Percentiles rank a stretch among this genome's conserved stretches.
phyloP scores from a whole-genome alignment of 2,329 filamentous ascomycete genomes.

The Aureobasidium melanogenum region DNA sequence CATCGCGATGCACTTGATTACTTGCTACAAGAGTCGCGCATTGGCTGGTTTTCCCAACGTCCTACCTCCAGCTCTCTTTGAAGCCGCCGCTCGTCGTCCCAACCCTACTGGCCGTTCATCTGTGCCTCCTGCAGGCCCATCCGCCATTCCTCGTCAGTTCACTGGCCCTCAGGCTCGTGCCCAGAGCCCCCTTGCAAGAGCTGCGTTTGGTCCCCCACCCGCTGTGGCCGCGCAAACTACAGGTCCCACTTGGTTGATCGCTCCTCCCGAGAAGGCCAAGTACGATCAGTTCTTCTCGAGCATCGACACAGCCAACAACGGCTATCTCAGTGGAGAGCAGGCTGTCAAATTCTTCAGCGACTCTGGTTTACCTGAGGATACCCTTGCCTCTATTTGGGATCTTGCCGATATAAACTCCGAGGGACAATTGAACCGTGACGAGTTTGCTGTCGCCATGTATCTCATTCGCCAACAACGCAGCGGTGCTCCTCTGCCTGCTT shows the following conservation, averaged over 20 bases:
- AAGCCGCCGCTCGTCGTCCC: constrained; percentile 69
- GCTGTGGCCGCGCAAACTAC: constrained; percentile 45
- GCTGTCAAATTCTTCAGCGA: constrained; percentile 91
- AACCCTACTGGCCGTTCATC: constrained; percentile 37
- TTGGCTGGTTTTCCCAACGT: constrained; percentile 71
- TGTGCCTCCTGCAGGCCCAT: constrained; percentile 42
- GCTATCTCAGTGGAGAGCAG: constrained; percentile 86
- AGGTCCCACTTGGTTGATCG: constrained; percentile 71
- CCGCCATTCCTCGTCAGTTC: constrained; percentile 73
- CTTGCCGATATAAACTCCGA: constrained; percentile 88
- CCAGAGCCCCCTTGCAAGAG: constrained; percentile 49
- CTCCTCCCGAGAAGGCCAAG: constrained; percentile 70
- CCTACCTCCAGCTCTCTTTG: constrained; percentile 78
- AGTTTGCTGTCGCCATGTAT: constrained; percentile 97
- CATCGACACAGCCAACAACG: constrained; percentile 71
- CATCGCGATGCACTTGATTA: constrained; percentile 95
- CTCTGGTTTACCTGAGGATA: constrained; percentile 80
- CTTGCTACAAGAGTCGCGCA: constrained; percentile 77
- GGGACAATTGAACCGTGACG: constrained; percentile 74
- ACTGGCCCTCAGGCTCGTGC: constrained; percentile 54
- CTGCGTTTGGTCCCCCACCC: constrained; percentile 39
- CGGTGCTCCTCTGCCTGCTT: constrained; percentile 59
- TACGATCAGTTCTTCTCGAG: constrained; percentile 82
- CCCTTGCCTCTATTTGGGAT: constrained; percentile 92
- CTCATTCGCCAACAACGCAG: constrained; percentile 83